Conservation (phyloP, 495 filamentous ascomycete species). For the Daldinia decipiens region DNA sequence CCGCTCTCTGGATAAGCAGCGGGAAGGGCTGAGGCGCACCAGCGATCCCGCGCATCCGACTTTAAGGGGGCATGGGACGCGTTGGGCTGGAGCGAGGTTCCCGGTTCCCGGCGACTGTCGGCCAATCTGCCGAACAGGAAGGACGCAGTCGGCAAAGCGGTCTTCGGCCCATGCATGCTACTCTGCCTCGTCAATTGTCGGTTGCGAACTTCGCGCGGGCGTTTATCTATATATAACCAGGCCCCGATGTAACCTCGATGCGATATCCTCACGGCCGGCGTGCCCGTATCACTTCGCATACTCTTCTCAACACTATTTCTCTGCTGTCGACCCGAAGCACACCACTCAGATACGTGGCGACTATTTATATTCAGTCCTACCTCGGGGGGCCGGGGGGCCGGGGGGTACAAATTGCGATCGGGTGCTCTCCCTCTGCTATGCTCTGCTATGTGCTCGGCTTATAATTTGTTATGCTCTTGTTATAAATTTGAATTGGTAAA, state of each 20-base stretch:
- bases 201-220: conserved; percentile 17
- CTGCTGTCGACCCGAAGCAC: conserved; percentile 10
- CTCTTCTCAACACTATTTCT: neutral
- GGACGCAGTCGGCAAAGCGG: conserved; percentile 27
- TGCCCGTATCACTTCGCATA: conserved; percentile 1
- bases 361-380: conserved; percentile 28
- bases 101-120: conserved; percentile 31
- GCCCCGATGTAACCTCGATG: conserved; percentile 25
- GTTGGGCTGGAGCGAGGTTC: conserved; percentile 12
- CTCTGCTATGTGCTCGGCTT: neutral
- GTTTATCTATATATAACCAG: conserved; percentile 2
- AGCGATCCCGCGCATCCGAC: conserved; percentile 25
- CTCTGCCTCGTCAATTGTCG: conserved; percentile 2
- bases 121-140: conserved; percentile 36
- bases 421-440: neutral
- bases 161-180: conserved; percentile 21
- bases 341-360: conserved; percentile 13
- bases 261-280: conserved; percentile 19
- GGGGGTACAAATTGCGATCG: conserved; percentile 10
- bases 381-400: conserved; percentile 28
- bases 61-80: neutral
- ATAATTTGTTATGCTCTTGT: neutral
- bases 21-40: conserved; percentile 22
- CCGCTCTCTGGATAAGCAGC: neutral
- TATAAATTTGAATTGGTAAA: conserved; percentile 2